Conservation (phyloP, 1,284 basidiomycete species). For the Farysia itapuensis region DNA sequence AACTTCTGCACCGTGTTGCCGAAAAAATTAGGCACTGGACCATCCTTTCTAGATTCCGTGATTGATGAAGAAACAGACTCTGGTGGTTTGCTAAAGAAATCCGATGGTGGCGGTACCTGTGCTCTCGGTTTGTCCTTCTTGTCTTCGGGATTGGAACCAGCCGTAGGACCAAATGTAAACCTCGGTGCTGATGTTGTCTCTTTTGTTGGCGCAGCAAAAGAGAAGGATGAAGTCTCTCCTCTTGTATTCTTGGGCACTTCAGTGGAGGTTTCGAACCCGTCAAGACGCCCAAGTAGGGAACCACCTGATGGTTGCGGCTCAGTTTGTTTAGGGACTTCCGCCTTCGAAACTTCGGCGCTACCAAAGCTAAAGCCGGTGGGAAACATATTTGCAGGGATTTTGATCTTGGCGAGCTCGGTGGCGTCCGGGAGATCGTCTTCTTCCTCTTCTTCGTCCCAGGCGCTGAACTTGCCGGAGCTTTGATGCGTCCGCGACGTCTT, state of each 20-base stretch:
- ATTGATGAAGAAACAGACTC: constrained; percentile 11
- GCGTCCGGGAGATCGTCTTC: constrained; percentile 51
- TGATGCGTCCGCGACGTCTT: constrained; percentile 51
- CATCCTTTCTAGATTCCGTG: constrained; percentile 40
- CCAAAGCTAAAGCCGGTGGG: constrained; percentile 52
- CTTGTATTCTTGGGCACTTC: constrained; percentile 12
- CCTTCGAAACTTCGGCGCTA: neutral
- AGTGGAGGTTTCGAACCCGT: constrained; percentile 37
- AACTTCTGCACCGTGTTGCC: constrained; percentile 37
- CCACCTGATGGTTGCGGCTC: constrained; percentile 3
- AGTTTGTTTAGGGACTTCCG: neutral
- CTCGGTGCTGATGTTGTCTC: constrained; percentile 9
- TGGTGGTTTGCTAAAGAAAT: constrained; percentile 34
- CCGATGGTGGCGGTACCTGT: constrained; percentile 12
- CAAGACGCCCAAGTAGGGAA: constrained; percentile 33
- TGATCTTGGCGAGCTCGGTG: constrained; percentile 55
- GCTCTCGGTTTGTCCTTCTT: constrained; percentile 9
- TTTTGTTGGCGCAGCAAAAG: constrained; percentile 31
- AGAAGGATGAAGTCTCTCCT: constrained; percentile 16
- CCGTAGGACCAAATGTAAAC: constrained; percentile 32
- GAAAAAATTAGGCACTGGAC: constrained; percentile 53
- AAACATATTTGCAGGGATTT: constrained; percentile 51
- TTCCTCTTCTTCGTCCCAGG: constrained; percentile 54
- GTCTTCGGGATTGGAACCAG: neutral
- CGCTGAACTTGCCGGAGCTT: constrained; percentile 51